A percentile compares a stretch with the other conserved stretches of the same genome.
Conservation (phyloP, 164 flowering plant species). For the Stephania cephalantha region DNA sequence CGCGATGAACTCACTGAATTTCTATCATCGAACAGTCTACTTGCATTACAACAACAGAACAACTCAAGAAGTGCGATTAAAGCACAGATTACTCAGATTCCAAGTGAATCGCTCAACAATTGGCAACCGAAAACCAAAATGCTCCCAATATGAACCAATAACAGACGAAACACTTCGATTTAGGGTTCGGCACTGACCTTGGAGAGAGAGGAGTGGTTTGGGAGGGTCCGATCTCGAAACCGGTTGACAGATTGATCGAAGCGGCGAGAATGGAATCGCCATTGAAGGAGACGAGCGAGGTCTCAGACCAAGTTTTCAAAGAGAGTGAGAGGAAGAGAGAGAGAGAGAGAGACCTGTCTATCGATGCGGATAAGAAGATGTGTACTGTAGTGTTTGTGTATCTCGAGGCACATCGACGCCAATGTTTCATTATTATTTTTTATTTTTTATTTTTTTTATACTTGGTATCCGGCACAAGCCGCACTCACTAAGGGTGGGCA, state of each 20-base stretch:
- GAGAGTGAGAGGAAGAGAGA: background rate
- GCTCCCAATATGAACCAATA: too few relatives aligned
- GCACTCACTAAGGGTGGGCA: too few relatives aligned
- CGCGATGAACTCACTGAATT: too few relatives aligned
- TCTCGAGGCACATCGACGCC: background rate
- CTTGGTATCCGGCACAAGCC: too few relatives aligned
- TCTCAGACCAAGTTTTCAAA: background rate
- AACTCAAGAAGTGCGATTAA: too few relatives aligned
- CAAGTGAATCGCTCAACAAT: too few relatives aligned
- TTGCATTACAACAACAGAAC: too few relatives aligned
- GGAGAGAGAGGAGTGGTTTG: conserved; percentile 24
- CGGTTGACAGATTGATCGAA: conserved; percentile 26
- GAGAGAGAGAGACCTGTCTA: background rate
- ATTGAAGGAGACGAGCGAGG: conserved; percentile 13
- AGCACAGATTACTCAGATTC: too few relatives aligned
- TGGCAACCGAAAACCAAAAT: background rate
- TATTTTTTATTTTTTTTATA: too few relatives aligned
- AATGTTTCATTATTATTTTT: too few relatives aligned
- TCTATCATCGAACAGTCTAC: too few relatives aligned
- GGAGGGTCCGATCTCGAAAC: conserved; percentile 15
- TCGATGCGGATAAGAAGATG: background rate
- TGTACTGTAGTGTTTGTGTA: too few relatives aligned
- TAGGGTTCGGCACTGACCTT: conserved; percentile 22
- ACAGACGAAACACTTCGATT: background rate
- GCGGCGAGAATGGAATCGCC: conserved; percentile 44